Percentiles rank a stretch among this genome's conserved stretches.
Conservation (phyloP, 1,139 yeast species). For the Ogataea hybrid region DNA sequence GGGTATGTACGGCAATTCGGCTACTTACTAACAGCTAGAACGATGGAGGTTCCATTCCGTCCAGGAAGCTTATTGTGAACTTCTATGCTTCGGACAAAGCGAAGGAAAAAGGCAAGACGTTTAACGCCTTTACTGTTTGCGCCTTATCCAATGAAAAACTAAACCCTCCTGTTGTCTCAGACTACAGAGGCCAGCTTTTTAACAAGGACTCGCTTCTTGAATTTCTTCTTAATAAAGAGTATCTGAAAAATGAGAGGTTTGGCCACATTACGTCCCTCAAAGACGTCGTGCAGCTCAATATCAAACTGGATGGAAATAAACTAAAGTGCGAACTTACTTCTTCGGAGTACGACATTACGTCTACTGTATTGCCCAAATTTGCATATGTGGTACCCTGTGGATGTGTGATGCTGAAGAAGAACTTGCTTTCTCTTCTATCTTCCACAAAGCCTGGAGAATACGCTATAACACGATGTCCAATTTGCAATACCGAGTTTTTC, state of each 20-base stretch:
- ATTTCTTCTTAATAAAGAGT: conserved; percentile 35
- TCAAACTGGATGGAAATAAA: conserved; percentile 15
- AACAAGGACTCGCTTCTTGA: conserved; percentile 67
- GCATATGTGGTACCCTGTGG: conserved; percentile 55
- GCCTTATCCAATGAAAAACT: conserved; percentile 40
- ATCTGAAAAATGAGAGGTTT: conserved; percentile 25
- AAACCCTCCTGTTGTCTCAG: conserved; percentile 60
- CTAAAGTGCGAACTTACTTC: conserved; percentile 26
- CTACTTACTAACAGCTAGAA: conserved; percentile 30
- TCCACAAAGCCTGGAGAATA: conserved; percentile 7
- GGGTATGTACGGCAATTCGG: conserved; percentile 16
- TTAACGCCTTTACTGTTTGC: conserved; percentile 43
- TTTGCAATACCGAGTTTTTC: conserved; percentile 36
- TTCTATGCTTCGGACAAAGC: conserved; percentile 21
- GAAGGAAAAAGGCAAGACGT: conserved; percentile 28
- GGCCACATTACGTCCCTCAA: conserved; percentile 46
- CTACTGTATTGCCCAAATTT: conserved; percentile 24
- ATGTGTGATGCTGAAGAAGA: conserved; percentile 39
- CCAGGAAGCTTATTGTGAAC: conserved; percentile 40
- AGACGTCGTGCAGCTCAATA: conserved; percentile 49
- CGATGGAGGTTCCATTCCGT: conserved; percentile 54
- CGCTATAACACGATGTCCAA: conserved; percentile 36
- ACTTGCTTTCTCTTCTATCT: conserved; percentile 13
- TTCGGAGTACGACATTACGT: conserved; percentile 12
- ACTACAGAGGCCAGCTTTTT: conserved; percentile 66